Percentiles rank a stretch among this genome's conserved stretches.
Evolutionary conservation across 2,329 filamentous ascomycete species (phyloP).

Genomic region (Xylogone sp.): DNA sequence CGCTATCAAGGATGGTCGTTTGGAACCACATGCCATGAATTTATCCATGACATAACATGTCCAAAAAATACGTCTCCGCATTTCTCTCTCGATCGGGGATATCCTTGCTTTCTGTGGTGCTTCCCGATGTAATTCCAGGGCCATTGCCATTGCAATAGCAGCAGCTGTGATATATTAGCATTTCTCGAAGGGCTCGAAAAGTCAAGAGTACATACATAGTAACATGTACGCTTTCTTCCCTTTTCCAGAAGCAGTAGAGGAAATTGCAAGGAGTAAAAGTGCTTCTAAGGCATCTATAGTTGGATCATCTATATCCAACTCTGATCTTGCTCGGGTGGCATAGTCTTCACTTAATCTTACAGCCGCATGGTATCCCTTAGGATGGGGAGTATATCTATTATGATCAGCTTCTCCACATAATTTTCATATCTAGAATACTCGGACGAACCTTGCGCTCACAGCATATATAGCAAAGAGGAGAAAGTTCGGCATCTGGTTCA

Average conservation of each 20-base stretch:
- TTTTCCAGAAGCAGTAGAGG: slow-evolving; percentile 72
- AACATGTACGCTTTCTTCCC: slow-evolving; percentile 88
- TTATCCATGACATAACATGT: slow-evolving; percentile 82
- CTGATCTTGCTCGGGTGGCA: slow-evolving; percentile 62
- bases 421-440: neutral
- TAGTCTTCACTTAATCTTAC: slow-evolving; percentile 69
- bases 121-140: slow-evolving; percentile 77
- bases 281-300: slow-evolving; percentile 75
- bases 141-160: slow-evolving; percentile 78
- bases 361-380: slow-evolving; percentile 63
- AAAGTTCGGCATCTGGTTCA: slow-evolving; percentile 59
- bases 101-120: slow-evolving; percentile 59
- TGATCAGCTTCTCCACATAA: slow-evolving; percentile 11
- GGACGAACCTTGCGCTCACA: slow-evolving; percentile 54
- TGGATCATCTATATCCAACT: slow-evolving; percentile 76
- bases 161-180: slow-evolving; percentile 51
- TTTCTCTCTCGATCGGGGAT: slow-evolving; percentile 67
- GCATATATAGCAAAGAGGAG: slow-evolving; percentile 56
- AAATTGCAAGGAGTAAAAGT: slow-evolving; percentile 69
- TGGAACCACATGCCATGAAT: slow-evolving; percentile 79
- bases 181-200: slow-evolving; percentile 2
- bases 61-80: slow-evolving; percentile 80
- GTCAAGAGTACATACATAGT: slow-evolving; percentile 54
- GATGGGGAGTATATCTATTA: slow-evolving; percentile 65
- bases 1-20: slow-evolving; percentile 72